Percentiles rank a stretch among this genome's conserved stretches.
These are phyloP conservation scores for Xerocomellus amylosporus DNA, from an alignment of 768 basidiomycete genomes.

Conservation along the genomic window DNA sequence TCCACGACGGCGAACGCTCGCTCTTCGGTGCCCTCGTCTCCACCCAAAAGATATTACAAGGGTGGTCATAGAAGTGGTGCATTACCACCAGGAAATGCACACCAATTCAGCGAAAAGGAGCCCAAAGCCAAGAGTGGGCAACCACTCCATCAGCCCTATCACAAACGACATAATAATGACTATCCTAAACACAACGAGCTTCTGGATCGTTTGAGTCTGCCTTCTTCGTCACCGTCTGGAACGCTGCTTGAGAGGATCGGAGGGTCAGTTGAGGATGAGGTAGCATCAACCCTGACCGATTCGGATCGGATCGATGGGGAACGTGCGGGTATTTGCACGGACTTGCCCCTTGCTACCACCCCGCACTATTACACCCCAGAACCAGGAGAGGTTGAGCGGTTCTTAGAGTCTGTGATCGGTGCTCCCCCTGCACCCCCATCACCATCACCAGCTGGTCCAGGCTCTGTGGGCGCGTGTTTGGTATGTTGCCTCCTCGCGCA, in stretches of 20 bases:
- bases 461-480: slow-evolving; percentile 8
- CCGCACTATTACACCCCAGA: slow-evolving; percentile 20
- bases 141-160: not conserved
- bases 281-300: not conserved
- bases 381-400: slow-evolving; percentile 25
- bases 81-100: not conserved
- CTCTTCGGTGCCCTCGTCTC: not conserved
- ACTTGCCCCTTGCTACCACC: slow-evolving; percentile 1
- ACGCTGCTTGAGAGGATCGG: slow-evolving; percentile 24
- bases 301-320: slow-evolving; percentile 11
- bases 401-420: slow-evolving; percentile 26
- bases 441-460: not conserved
- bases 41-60: slow-evolving; percentile 1
- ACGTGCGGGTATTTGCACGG: not conserved
- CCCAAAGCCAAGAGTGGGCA: slow-evolving; percentile 10
- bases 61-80: not conserved
- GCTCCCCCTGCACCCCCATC: not conserved
- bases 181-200: slow-evolving; percentile 1
- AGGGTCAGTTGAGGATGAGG: slow-evolving; percentile 3
- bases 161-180: slow-evolving; percentile 1
- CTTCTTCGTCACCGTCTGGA: slow-evolving; percentile 5
- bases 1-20: not conserved
- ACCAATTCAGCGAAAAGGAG: not conserved
- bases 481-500: slow-evolving; percentile 18
- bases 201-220: slow-evolving; percentile 17